Evolutionary conservation across 305 asterid genomes (phyloP).

Genomic region (Solanum hybrid): DNA sequence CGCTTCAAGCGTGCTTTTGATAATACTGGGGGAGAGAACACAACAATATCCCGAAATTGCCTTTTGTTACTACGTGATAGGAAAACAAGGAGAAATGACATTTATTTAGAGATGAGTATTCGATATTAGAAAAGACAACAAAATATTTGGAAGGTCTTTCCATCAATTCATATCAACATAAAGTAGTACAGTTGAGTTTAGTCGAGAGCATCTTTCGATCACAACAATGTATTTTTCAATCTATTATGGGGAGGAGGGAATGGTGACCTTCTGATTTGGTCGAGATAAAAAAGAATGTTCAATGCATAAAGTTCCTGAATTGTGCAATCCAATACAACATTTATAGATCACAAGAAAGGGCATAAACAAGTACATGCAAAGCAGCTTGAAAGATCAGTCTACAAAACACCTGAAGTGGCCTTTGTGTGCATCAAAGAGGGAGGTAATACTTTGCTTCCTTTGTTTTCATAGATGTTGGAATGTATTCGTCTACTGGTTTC

Average conservation of each 20-base stretch:
- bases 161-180: too few relatives aligned
- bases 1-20: too few relatives aligned
- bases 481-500: too few relatives aligned
- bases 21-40: too few relatives aligned
- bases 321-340: neutral
- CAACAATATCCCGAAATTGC: too few relatives aligned
- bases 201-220: too few relatives aligned
- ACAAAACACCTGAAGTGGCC: slow-evolving; percentile 28
- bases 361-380: slow-evolving; percentile 48
- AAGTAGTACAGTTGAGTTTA: too few relatives aligned
- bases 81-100: too few relatives aligned
- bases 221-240: neutral
- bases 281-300: neutral
- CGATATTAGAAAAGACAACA: too few relatives aligned
- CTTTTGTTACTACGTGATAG: too few relatives aligned
- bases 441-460: slow-evolving; percentile 50
- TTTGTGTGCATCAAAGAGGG: slow-evolving; percentile 34
- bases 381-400: slow-evolving; percentile 79
- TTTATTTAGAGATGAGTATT: too few relatives aligned
- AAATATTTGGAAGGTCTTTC: too few relatives aligned
- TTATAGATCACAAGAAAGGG: neutral
- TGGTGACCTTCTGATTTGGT: neutral
- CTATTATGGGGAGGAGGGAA: neutral
- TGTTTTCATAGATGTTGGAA: slow-evolving; percentile 22
- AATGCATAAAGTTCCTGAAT: neutral